Evolutionary conservation across 805 yeast genomes (phyloP).

Genomic region (Teunomyces barrocoloradensis): DNA sequence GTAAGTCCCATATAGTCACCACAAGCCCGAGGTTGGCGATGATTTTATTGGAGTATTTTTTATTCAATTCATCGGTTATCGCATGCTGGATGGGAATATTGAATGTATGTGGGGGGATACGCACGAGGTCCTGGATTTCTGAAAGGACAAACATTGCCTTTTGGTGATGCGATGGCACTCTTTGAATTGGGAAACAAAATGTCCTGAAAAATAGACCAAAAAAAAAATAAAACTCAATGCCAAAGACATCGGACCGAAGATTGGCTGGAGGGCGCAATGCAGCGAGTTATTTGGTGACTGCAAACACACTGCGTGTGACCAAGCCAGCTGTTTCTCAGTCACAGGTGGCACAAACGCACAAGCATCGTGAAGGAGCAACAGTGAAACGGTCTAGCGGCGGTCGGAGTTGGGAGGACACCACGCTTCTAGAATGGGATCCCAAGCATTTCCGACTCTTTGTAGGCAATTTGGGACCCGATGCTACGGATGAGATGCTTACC

Average conservation of each 20-base stretch:
- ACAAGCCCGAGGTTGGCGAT: conserved; percentile 83
- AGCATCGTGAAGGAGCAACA: conserved; percentile 16
- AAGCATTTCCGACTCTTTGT: conserved; percentile 69
- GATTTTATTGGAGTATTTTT: conserved; percentile 82
- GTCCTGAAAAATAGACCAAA: not conserved
- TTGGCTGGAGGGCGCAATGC: conserved; percentile 53
- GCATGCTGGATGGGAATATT: conserved; percentile 69
- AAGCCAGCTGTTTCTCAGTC: not conserved
- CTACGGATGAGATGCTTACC: conserved; percentile 53
- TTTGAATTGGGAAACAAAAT: not conserved
- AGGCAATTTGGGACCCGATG: conserved; percentile 69
- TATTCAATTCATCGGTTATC: conserved; percentile 74
- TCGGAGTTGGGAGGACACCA: conserved; percentile 45
- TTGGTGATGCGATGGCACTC: not conserved
- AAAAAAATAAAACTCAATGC: not conserved
- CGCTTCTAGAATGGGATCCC: conserved; percentile 64
- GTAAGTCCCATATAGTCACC: conserved; percentile 78
- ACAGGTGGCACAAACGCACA: not conserved
- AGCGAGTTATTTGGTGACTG: conserved; percentile 30
- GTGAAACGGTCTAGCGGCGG: conserved; percentile 48
- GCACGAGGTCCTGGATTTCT: conserved; percentile 75
- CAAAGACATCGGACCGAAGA: conserved; percentile 52
- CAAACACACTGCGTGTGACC: not conserved
- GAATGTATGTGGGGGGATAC: conserved; percentile 85
- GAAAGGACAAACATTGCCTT: conserved; percentile 77